Base-by-base conservation (phyloP, 768 basidiomycete genomes). In the Mycena floridula region DNA sequence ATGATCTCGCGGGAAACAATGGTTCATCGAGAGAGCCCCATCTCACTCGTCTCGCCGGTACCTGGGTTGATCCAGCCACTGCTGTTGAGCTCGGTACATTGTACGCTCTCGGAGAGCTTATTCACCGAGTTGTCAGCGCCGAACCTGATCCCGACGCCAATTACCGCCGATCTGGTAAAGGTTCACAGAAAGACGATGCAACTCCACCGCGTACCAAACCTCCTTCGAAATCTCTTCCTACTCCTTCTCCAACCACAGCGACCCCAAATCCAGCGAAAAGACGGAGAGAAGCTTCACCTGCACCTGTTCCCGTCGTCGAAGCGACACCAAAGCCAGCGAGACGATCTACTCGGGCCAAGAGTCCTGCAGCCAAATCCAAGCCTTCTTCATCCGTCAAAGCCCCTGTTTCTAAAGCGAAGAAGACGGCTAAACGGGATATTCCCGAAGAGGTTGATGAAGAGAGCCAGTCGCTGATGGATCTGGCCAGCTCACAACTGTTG, bases 1-100 rank as follows among this genome's bases (percentile, higher is more conserved):
- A 76, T 64, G 89, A 95, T 59, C 75, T 83, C 45, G 49, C 74
- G 3, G 84, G 85, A 18, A 85, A 88, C 56, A 95, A 95, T 59
- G 79, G 86, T 45, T 76, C 82, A 9, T 66, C 73, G 3, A 76
- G 76, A 45, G 81, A 82, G 24, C 63, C 72, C 7, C 53, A 60
- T 40, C 72, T 80, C 56, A 78, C 86, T 43, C 77, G 91, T 50
- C 81, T 97, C 44, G 93, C 93, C 2, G 93, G 93, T 12, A 86
- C 82, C 24, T 97, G 93, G 93, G 81, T 90, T 48, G 72, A 74
- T 45, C 70, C 82, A 24, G 57, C 73, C 5, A 59, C 82, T 7
- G 93, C 93, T 1, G 60, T 77, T 32, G 70, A 73, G 50, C 68
- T 95, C 25, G 89, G 88, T 5, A 70, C 73, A 3, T 65, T 70